These are phyloP conservation scores for Oryza officinalis DNA, from an alignment of 176 grass and related monocot genomes.

Conservation along the genomic window DNA sequence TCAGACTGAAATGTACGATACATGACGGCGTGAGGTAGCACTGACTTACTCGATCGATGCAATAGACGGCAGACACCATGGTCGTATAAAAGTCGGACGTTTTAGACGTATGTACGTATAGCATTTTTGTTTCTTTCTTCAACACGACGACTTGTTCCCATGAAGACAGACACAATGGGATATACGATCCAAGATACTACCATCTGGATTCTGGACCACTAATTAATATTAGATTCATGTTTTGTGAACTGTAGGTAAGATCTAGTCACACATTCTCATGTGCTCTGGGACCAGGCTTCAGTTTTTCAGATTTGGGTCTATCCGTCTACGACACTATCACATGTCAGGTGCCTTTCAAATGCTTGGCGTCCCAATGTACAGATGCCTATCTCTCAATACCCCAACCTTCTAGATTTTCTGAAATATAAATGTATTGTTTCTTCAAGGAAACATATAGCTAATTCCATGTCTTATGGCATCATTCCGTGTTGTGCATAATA, in stretches of 20 bases:
- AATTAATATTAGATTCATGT: slow-evolving; percentile 5
- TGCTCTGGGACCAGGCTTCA: slow-evolving; percentile 26
- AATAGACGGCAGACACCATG: too few relatives aligned
- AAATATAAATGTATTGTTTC: background rate
- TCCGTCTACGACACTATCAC: background rate
- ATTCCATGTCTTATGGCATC: background rate
- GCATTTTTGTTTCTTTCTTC: background rate
- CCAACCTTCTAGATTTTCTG: slow-evolving; percentile 14
- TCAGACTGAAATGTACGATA: too few relatives aligned
- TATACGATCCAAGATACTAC: background rate
- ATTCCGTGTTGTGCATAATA: background rate
- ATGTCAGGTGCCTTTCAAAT: slow-evolving; percentile 27
- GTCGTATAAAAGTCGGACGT: too few relatives aligned
- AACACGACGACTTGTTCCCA: slow-evolving; percentile 25
- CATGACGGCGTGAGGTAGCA: too few relatives aligned
- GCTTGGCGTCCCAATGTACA: background rate
- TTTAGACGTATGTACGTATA: too few relatives aligned
- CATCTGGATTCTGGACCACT: background rate
- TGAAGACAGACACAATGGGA: background rate
- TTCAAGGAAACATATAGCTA: slow-evolving; percentile 3
- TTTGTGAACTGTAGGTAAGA: background rate
- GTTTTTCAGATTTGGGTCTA: background rate
- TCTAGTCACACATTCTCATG: background rate
- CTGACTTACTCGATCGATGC: too few relatives aligned
- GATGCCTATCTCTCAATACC: background rate